phyloP scores from a whole-genome alignment of 257 asterid genomes.

The Solanum boliviense region DNA sequence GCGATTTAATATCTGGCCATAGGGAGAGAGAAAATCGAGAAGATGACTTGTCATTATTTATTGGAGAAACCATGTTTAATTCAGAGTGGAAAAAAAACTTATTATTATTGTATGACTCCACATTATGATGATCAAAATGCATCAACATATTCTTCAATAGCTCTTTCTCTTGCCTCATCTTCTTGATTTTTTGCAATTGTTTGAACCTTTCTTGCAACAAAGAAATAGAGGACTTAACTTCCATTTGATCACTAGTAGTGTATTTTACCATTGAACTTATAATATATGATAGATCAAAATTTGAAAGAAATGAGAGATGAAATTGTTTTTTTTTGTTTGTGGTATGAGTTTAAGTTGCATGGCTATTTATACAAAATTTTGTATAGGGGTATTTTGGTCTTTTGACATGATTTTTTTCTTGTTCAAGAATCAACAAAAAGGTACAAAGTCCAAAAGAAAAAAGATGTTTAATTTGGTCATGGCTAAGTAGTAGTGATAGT shows the following conservation, averaged over 20 bases:
- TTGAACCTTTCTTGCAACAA: conserved; percentile 28
- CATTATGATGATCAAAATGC: neutral
- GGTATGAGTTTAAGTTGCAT: neutral
- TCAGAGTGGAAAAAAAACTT: neutral
- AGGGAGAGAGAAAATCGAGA: conserved; percentile 12
- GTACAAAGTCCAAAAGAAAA: conserved; percentile 48
- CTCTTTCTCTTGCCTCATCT: conserved; percentile 29
- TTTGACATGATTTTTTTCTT: neutral
- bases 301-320: neutral
- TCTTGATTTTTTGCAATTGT: conserved; percentile 14
- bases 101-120: neutral
- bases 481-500: conserved; percentile 29
- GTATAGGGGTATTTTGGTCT: neutral
- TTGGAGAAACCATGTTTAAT: neutral
- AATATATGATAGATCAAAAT: neutral
- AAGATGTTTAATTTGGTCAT: conserved; percentile 20
- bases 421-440: conserved; percentile 33
- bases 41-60: neutral
- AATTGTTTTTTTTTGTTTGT: neutral
- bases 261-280: neutral
- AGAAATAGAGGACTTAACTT: conserved; percentile 16
- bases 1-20: neutral
- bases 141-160: neutral
- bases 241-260: neutral
- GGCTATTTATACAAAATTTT: neutral